A percentile compares a stretch with the other conserved stretches of the same genome.
Conservation (phyloP, 768 basidiomycete genomes). For the Sporobolomyces phaffii region DNA sequence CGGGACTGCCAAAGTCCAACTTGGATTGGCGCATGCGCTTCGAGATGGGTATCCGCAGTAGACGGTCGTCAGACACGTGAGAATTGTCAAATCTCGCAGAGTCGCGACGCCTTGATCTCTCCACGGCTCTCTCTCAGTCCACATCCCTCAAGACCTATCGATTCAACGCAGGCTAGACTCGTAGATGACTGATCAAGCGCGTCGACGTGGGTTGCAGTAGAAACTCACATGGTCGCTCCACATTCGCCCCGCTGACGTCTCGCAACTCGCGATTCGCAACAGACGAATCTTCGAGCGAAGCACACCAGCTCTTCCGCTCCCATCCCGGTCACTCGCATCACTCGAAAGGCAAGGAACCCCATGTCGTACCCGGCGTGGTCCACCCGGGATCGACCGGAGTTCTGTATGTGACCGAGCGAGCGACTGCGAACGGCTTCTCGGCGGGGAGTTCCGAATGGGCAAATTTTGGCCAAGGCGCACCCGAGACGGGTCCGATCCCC, state of each 20-base stretch:
- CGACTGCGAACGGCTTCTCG: constrained; percentile 90
- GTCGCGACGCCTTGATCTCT: neutral
- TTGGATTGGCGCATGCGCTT: too few relatives aligned
- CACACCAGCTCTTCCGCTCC: constrained; percentile 5
- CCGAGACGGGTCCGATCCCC: constrained; percentile 48
- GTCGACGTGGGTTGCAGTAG: neutral
- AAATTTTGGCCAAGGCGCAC: constrained; percentile 44
- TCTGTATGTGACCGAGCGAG: constrained; percentile 85
- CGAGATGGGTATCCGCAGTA: too few relatives aligned
- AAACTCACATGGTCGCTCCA: too few relatives aligned
- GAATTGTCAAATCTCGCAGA: too few relatives aligned
- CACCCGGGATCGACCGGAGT: constrained; percentile 46
- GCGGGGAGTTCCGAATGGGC: constrained; percentile 49
- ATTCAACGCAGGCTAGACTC: neutral
- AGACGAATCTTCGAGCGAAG: constrained; percentile 7
- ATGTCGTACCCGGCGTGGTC: constrained; percentile 16
- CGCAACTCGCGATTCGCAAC: neutral
- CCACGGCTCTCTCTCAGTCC: neutral
- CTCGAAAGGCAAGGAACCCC: neutral
- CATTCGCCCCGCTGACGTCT: neutral
- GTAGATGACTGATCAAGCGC: neutral
- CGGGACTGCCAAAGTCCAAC: too few relatives aligned
- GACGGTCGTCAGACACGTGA: too few relatives aligned
- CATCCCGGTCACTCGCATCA: constrained; percentile 16
- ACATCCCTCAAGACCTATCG: neutral